Base-by-base conservation (phyloP, 2,329 filamentous ascomycete genomes). In the Chrysoporthe cubensis region DNA sequence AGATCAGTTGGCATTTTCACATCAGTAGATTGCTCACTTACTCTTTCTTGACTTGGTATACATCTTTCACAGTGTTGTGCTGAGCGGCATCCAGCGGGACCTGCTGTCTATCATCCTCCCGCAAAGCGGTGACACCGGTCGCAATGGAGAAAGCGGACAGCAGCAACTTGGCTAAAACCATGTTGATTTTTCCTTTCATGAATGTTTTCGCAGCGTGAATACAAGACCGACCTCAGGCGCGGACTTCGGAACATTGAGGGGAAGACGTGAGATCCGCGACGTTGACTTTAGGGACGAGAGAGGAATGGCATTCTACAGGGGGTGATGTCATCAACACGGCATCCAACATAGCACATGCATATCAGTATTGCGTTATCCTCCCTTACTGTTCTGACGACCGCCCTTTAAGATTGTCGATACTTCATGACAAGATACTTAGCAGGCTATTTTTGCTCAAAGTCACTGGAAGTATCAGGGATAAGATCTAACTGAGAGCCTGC, bases 301-400 rank as follows among this genome's bases (percentile, higher is more conserved):
- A 54, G n/a, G 34, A 7, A 40, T n/a, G 2, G 7, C 34, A 13
- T 11, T 5, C 16, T 4, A 34, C 18, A 21, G 16, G 48, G 40
- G 32, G 66, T 68, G 66, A 68, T 68, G 66, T 68, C 66, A 68
- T 68, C 42, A 42, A 8, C 66, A 62, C 62, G 32, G 16, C 46
- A 43, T 26, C n/a, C 13, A 44, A 21, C 8, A n/a, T n/a, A 48
- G 44, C 9, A 48, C 44, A 8, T 16, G n/a, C n/a, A 8, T 16
- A 48, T 48, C 18, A 48, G 44, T 7, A 48, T 48, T 21, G 5
- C 7, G 44, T 13, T 32, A 26, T 52, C 48, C 26, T 9, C 48
- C 3, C 3, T 18, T 54, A 32, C 11, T 13, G 3, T 54, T 32
- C 50, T 21, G 13, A 54, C 26, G 32, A 54, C 4, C 5, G 32